phyloP scores from a whole-genome alignment of 495 filamentous ascomycete species.

The Aspergillus kassunensis region DNA sequence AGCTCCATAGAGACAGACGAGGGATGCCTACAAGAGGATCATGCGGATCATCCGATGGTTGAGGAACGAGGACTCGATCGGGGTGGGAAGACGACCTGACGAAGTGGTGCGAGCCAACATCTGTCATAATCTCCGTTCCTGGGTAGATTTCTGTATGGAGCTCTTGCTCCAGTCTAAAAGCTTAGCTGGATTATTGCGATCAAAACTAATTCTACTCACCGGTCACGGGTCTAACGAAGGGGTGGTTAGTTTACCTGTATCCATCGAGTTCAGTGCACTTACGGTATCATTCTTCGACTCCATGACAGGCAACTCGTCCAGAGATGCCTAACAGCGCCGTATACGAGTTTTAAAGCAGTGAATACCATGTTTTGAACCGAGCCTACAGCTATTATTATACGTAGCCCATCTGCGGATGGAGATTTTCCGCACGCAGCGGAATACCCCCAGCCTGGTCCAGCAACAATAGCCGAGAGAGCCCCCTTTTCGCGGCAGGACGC shows the following conservation, averaged over 20 bases:
- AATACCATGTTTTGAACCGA: too few relatives aligned
- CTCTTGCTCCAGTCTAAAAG: conserved; percentile 43
- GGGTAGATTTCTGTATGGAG: conserved; percentile 55
- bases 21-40: conserved; percentile 46
- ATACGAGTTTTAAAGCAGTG: too few relatives aligned
- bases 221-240: conserved; percentile 25
- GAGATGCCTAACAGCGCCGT: too few relatives aligned
- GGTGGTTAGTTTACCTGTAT: conserved; percentile 3
- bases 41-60: conserved; percentile 46
- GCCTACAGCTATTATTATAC: neutral
- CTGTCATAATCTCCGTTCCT: conserved; percentile 60
- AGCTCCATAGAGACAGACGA: too few relatives aligned
- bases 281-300: conserved; percentile 41
- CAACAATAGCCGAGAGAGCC: too few relatives aligned
- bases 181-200: neutral
- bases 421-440: too few relatives aligned
- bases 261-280: neutral
- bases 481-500: too few relatives aligned
- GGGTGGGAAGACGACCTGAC: conserved; percentile 44
- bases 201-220: conserved; percentile 13
- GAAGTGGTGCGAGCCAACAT: conserved; percentile 58
- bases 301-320: conserved; percentile 21
- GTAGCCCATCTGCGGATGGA: too few relatives aligned
- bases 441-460: too few relatives aligned
- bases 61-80: conserved; percentile 49